Base-by-base conservation (phyloP, 1,139 yeast genomes). In the Diutina pseudorugosa region DNA sequence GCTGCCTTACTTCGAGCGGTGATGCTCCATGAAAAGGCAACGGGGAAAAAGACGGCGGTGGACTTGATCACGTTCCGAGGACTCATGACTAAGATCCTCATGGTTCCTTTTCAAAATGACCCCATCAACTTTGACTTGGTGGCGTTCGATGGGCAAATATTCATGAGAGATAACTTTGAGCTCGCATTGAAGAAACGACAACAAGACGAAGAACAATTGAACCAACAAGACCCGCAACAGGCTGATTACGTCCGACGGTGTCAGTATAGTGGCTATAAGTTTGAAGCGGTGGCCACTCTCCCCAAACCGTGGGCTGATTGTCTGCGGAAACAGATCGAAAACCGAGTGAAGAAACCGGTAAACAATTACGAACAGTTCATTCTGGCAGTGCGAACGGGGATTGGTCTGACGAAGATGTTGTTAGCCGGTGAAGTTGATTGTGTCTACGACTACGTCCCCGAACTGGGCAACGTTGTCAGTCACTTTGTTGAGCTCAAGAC, bases 371-470 rank as follows among this genome's bases (percentile, higher is more conserved):
- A 83, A 60, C 95, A 87, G 66, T 90, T 80, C 62, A 75, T 86
- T 47, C 77, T 88, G 1, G 85, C 90, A 25, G 93, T 90, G 7
- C 76, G 80, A 57, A 85, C 97, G 0, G 95, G 96, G 1, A 81
- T 90, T 12, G 97, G 96, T 3, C 76, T 76, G 52, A 76, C 81
- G 27, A 80, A 78, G 59, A 68, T 90, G 49, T 64, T 87, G 2
- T 68, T 91, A 50, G 96, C 93, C 1, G 97, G 96, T 1, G 98
- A 93, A 66, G 87, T 91, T 18, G 98, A 91, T 66, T 85, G 96
- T 63, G 83, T 85, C 11, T 84, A 83, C 76, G 96, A 90, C 67
- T 88, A 82, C 61, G 74, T 82, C 56, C 91, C 93, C 12, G 77
- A 70, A 2, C 67, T 68, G 12, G 36, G 36, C 1, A 70, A 76